A percentile compares a stretch with the other conserved stretches of the same genome.
phyloP scores from a whole-genome alignment of 2,329 filamentous ascomycete genomes.

The Hypoxylon sp. region DNA sequence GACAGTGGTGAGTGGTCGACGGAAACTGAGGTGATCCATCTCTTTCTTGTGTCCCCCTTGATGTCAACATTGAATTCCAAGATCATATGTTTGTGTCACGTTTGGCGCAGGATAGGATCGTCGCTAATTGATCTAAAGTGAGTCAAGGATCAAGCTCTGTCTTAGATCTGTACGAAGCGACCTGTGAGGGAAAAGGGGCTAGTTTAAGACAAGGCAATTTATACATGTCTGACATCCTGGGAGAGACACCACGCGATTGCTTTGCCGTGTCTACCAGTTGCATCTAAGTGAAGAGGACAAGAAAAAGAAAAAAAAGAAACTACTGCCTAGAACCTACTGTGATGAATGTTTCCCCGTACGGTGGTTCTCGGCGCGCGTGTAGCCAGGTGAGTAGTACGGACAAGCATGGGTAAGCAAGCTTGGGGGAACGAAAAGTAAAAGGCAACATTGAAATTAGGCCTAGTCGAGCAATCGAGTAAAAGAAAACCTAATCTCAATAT shows the following conservation, averaged over 20 bases:
- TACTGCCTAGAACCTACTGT: neutral
- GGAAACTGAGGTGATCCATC: neutral
- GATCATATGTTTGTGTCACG: constrained; percentile 25
- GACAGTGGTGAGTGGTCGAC: neutral
- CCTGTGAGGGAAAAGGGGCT: constrained; percentile 26
- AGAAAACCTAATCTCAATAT: constrained; percentile 33
- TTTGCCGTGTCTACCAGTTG: neutral
- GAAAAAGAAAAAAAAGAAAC: neutral
- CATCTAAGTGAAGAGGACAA: neutral
- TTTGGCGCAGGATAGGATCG: constrained; percentile 32
- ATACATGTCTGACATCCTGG: constrained; percentile 8
- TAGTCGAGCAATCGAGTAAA: constrained; percentile 6
- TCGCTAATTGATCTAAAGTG: constrained; percentile 30
- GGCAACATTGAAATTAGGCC: neutral
- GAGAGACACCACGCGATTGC: constrained; percentile 24
- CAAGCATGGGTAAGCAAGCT: neutral
- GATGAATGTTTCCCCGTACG: neutral
- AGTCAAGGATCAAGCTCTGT: constrained; percentile 48
- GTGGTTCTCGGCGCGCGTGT: neutral
- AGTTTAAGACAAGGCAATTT: constrained; percentile 14
- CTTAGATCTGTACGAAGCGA: constrained; percentile 43
- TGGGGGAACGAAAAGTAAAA: neutral
- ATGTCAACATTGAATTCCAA: constrained; percentile 7
- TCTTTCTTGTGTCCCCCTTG: neutral
- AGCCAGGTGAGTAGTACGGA: neutral